Conservation (phyloP, 768 basidiomycete genomes). For the Tulasnella sp. region DNA sequence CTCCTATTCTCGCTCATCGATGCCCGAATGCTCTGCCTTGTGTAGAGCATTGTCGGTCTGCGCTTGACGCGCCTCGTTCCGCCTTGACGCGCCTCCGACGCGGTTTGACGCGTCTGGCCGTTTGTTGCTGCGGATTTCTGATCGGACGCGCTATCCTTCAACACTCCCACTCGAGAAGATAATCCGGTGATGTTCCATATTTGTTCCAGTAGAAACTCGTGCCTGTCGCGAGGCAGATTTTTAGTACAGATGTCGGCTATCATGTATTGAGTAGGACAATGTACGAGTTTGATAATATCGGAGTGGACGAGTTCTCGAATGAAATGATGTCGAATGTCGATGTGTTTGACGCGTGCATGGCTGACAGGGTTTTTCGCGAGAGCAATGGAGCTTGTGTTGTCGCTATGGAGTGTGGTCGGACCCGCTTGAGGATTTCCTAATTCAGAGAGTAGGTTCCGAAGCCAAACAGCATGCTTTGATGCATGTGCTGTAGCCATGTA, state of each 20-base stretch:
- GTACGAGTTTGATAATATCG: neutral
- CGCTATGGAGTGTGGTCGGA: constrained; percentile 17
- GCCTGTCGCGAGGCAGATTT: neutral
- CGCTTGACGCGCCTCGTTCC: no score
- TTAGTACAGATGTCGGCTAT: constrained; percentile 12
- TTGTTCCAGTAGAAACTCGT: no score
- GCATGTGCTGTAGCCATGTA: constrained; percentile 21
- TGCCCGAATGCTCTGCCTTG: no score
- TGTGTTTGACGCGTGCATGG: constrained; percentile 1
- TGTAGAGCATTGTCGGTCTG: no score
- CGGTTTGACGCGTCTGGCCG: no score
- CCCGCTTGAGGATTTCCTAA: neutral
- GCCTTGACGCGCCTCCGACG: no score
- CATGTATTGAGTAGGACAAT: neutral
- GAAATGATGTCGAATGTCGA: constrained; percentile 3
- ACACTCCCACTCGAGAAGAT: no score
- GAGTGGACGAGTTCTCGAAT: neutral
- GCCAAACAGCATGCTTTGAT: constrained; percentile 20
- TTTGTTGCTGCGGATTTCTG: no score
- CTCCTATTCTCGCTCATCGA: no score
- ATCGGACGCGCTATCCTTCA: no score
- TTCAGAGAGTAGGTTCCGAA: constrained; percentile 18
- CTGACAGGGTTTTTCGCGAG: constrained; percentile 9
- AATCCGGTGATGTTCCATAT: no score
- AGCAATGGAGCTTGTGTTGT: constrained; percentile 3